Percentiles rank a stretch among this genome's conserved stretches.
Evolutionary conservation across 768 basidiomycete species (phyloP).

Genomic region (Panaeolus cyanescens): DNA sequence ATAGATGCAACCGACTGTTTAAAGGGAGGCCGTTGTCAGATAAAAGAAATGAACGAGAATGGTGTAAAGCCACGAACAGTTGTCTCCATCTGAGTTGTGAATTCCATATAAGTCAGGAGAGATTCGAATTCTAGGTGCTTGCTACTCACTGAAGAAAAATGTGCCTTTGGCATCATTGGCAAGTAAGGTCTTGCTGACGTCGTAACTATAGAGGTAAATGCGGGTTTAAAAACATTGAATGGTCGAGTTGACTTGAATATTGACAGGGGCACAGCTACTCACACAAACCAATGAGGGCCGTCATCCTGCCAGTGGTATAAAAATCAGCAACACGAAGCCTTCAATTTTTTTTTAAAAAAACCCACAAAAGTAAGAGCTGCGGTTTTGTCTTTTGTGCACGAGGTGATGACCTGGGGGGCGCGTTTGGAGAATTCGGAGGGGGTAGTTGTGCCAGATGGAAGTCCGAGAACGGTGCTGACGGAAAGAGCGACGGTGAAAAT

Average conservation of each 20-base stretch:
- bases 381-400: slow-evolving; percentile 28
- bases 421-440: neutral
- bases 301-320: slow-evolving; percentile 15
- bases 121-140: neutral
- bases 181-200: slow-evolving; percentile 21
- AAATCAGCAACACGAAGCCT: neutral
- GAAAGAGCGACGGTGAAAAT: neutral
- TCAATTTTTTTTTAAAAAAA: neutral
- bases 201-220: slow-evolving; percentile 12
- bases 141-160: slow-evolving; percentile 31
- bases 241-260: neutral
- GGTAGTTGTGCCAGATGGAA: neutral
- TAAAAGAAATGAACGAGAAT: neutral
- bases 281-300: slow-evolving; percentile 19
- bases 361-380: slow-evolving; percentile 31
- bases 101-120: neutral
- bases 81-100: slow-evolving; percentile 24
- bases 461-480: neutral
- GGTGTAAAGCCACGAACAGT: slow-evolving; percentile 17
- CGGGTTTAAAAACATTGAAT: neutral
- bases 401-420: slow-evolving; percentile 16
- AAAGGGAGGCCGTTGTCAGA: neutral
- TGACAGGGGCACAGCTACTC: neutral
- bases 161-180: slow-evolving; percentile 29
- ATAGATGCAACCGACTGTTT: slow-evolving; percentile 34